Percentiles rank a stretch among this genome's conserved stretches.
Conservation (phyloP, 108 stramenopile species). For the Craspedostauros australis region DNA sequence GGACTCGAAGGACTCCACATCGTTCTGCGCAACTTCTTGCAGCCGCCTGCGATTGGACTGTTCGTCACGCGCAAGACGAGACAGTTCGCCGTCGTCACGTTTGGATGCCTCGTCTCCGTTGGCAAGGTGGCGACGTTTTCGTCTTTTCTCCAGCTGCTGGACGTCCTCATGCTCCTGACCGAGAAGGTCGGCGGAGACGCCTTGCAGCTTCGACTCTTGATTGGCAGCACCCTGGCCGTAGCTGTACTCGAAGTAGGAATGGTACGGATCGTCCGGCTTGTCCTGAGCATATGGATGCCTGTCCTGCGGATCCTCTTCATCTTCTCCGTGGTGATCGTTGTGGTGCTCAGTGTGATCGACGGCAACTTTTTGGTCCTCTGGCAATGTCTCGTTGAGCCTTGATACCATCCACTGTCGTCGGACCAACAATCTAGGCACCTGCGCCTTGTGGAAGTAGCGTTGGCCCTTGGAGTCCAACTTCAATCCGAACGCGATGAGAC, state of each 20-base stretch:
- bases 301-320: too few relatives aligned
- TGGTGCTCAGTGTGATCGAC: too few relatives aligned
- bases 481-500: conserved; percentile 61
- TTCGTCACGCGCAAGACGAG: background rate
- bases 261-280: conserved; percentile 69
- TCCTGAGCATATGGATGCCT: too few relatives aligned
- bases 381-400: conserved; percentile 49
- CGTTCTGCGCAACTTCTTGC: conserved; percentile 18
- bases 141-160: conserved; percentile 39
- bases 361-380: too few relatives aligned
- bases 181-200: conserved; percentile 55
- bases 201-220: conserved; percentile 41
- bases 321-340: too few relatives aligned
- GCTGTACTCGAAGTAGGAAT: conserved; percentile 66
- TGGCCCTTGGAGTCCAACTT: conserved; percentile 22
- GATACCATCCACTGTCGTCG: conserved; percentile 65
- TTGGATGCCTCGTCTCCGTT: conserved; percentile 2
- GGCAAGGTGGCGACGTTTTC: conserved; percentile 14
- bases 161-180: conserved; percentile 47
- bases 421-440: conserved; percentile 57
- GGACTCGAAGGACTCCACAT: background rate
- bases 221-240: conserved; percentile 17
- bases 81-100: conserved; percentile 1
- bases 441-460: conserved; percentile 54
- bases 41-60: conserved; percentile 22